Evolutionary conservation across 1,284 basidiomycete genomes (phyloP).

Genomic region (Moesziomyces sp.): DNA sequence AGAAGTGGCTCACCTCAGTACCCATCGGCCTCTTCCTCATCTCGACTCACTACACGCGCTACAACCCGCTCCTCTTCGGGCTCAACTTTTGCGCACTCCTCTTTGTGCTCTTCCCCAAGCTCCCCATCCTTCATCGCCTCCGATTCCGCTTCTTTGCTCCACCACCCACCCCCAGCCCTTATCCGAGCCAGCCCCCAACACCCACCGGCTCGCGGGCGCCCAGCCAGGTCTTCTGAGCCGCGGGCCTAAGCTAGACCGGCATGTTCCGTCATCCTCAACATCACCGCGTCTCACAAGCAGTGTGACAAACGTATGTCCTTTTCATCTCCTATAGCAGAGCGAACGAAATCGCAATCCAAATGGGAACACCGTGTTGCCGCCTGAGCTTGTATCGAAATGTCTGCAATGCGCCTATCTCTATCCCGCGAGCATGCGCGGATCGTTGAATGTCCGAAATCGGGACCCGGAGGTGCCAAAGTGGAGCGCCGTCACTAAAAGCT

Average conservation of each 20-base stretch:
- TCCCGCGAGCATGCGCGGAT: no score
- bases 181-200: slow-evolving; percentile 53
- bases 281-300: no score
- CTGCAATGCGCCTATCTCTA: no score
- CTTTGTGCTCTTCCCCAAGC: slow-evolving; percentile 89
- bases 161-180: slow-evolving; percentile 44
- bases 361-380: no score
- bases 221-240: slow-evolving; percentile 18
- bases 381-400: no score
- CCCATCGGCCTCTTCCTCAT: slow-evolving; percentile 94
- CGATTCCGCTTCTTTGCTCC: slow-evolving; percentile 48
- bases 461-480: not conserved
- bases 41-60: slow-evolving; percentile 91
- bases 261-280: no score
- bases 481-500: no score
- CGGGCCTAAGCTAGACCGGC: no score
- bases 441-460: not conserved
- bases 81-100: slow-evolving; percentile 88
- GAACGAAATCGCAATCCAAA: no score
- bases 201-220: slow-evolving; percentile 43
- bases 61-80: slow-evolving; percentile 87
- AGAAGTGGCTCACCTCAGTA: slow-evolving; percentile 94
- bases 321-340: no score
- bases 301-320: no score
- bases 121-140: slow-evolving; percentile 75